Conservation (phyloP, 371 early-diverging fungal species). For the Lichtheimia ramosa region DNA sequence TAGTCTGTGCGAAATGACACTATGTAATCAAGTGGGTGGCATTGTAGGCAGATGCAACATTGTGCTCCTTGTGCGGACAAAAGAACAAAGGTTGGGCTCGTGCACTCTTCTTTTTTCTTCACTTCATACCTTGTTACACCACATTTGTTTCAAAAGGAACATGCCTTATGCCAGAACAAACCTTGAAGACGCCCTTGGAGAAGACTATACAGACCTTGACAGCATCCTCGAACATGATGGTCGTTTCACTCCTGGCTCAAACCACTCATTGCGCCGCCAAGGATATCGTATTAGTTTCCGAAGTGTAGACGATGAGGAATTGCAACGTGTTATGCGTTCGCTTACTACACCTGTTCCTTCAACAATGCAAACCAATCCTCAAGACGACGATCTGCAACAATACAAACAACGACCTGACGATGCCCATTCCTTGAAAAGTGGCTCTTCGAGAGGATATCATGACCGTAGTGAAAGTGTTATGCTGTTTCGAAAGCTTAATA, state of each 20-base stretch:
- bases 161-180: neutral
- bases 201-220: conserved; percentile 12
- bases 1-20: too few species aligned
- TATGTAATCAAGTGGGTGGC: too few species aligned
- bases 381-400: conserved; percentile 1
- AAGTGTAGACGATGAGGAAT: conserved; percentile 28
- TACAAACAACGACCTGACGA: neutral
- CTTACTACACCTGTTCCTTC: conserved; percentile 20
- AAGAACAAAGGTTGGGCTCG: too few species aligned
- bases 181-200: neutral
- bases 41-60: too few species aligned
- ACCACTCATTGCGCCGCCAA: neutral
- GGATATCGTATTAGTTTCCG: conserved; percentile 20
- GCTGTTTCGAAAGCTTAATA: conserved; percentile 20
- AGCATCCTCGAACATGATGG: conserved; percentile 15
- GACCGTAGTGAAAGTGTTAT: conserved; percentile 24
- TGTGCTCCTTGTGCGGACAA: too few species aligned
- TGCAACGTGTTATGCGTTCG: conserved; percentile 19
- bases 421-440: conserved; percentile 4
- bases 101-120: too few species aligned
- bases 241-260: conserved; percentile 3
- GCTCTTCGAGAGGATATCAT: conserved; percentile 7
- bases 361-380: neutral
- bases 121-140: too few species aligned
- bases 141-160: too few species aligned